A percentile compares a stretch with the other conserved stretches of the same genome.
Evolutionary conservation across 1,284 basidiomycete species (phyloP).

Genomic region (Marasmius sp.): DNA sequence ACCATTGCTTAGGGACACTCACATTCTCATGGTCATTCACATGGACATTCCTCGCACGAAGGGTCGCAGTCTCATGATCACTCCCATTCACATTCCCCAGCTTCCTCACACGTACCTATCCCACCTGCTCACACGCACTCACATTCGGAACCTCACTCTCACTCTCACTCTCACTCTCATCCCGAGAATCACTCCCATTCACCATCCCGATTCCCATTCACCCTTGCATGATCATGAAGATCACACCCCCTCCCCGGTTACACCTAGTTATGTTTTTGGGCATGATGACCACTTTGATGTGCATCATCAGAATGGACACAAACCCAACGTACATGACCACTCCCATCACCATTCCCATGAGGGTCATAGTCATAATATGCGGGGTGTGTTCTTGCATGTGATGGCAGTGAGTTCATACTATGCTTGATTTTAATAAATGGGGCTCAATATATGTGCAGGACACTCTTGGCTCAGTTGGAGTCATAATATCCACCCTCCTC

Average conservation of each 20-base stretch:
- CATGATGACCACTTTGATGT: conserved; percentile 59
- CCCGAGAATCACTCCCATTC: conserved; percentile 32
- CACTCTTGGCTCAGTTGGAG: conserved; percentile 93
- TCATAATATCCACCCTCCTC: conserved; percentile 94
- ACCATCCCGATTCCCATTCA: conserved; percentile 31
- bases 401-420: conserved; percentile 66
- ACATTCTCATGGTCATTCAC: conserved; percentile 50
- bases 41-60: conserved; percentile 20
- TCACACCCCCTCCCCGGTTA: conserved; percentile 43
- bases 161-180: conserved; percentile 16
- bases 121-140: conserved; percentile 30
- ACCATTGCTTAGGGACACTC: conserved; percentile 47
- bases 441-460: conserved; percentile 48
- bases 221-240: conserved; percentile 18
- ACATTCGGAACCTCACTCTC: conserved; percentile 28
- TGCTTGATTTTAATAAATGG: not conserved
- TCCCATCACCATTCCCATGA: conserved; percentile 55
- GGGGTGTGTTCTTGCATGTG: conserved; percentile 94
- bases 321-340: conserved; percentile 57
- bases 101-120: conserved; percentile 19
- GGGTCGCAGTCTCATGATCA: conserved; percentile 30
- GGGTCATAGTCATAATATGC: conserved; percentile 97
- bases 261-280: conserved; percentile 60
- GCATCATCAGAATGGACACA: conserved; percentile 50
- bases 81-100: conserved; percentile 15